Percentiles rank a stretch among this genome's conserved stretches.
Conservation (phyloP, 1,284 basidiomycete genomes). For the Cutaneotrichosporon spelunceum region DNA sequence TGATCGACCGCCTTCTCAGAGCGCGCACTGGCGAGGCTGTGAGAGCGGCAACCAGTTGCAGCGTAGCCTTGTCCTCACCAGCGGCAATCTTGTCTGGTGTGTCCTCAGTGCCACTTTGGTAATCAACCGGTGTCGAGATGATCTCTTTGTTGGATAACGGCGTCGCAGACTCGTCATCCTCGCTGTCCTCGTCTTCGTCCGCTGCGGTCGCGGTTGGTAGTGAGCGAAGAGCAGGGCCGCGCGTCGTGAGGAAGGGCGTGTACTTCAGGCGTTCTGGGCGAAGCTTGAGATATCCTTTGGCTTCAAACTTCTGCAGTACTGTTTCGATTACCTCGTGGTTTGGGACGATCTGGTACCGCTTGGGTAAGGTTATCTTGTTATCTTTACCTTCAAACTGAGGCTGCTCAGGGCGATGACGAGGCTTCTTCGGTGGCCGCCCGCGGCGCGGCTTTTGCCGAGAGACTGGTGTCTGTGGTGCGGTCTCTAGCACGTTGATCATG, state of each 20-base stretch:
- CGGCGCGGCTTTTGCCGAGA: slow-evolving; percentile 8
- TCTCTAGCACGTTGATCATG: slow-evolving; percentile 61
- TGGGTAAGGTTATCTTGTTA: slow-evolving; percentile 56
- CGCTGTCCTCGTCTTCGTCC: not conserved
- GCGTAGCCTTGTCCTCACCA: slow-evolving; percentile 41
- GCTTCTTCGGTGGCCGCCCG: slow-evolving; percentile 21
- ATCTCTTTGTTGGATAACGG: slow-evolving; percentile 19
- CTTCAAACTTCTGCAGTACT: slow-evolving; percentile 68
- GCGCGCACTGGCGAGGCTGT: slow-evolving; percentile 28
- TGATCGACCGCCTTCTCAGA: slow-evolving; percentile 31
- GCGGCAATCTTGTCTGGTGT: slow-evolving; percentile 20
- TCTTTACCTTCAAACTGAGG: slow-evolving; percentile 21
- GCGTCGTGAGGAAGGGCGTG: slow-evolving; percentile 78
- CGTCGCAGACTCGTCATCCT: slow-evolving; percentile 7
- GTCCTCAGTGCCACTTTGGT: slow-evolving; percentile 6
- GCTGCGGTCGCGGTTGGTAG: not conserved
- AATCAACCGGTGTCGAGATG: slow-evolving; percentile 15
- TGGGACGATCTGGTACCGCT: slow-evolving; percentile 74
- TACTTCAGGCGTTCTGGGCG: slow-evolving; percentile 86
- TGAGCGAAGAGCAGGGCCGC: slow-evolving; percentile 15
- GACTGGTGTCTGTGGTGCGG: slow-evolving; percentile 7
- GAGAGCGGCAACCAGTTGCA: slow-evolving; percentile 38
- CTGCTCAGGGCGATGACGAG: not conserved
- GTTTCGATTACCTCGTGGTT: slow-evolving; percentile 69
- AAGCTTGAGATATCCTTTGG: slow-evolving; percentile 76